Evolutionary conservation across 768 basidiomycete genomes (phyloP).

Genomic region (Hirschioporus abietinus): DNA sequence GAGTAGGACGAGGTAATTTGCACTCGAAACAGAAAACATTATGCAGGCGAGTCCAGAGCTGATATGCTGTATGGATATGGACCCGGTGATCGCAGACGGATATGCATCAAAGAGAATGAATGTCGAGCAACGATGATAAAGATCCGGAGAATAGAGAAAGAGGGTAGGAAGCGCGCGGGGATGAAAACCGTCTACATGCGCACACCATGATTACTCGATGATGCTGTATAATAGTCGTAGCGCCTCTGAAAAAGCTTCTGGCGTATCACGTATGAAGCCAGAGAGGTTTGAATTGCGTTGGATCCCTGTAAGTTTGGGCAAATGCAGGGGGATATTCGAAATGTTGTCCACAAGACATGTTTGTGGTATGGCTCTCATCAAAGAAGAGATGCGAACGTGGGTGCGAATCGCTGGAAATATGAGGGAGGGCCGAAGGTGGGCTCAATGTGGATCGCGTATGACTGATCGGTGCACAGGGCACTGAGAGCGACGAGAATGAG

Average conservation of each 20-base stretch:
- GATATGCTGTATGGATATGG: neutral
- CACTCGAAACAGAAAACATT: slow-evolving; percentile 1
- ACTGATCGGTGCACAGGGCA: neutral
- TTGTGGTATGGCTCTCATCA: neutral
- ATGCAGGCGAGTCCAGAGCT: slow-evolving; percentile 1
- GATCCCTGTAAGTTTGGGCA: neutral
- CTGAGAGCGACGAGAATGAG: neutral
- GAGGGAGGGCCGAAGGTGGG: neutral
- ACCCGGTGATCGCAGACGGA: neutral
- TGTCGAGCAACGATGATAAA: neutral
- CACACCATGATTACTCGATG: neutral
- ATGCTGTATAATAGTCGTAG: neutral
- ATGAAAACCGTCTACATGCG: slow-evolving; percentile 2
- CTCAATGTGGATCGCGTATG: neutral
- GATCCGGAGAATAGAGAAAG: neutral
- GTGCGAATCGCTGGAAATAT: neutral
- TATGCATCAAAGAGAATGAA: slow-evolving; percentile 1
- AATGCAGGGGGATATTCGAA: neutral
- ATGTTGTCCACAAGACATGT: neutral
- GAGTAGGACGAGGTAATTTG: slow-evolving; percentile 2
- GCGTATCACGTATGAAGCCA: neutral
- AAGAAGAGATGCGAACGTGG: neutral
- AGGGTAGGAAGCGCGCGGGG: neutral
- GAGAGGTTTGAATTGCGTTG: neutral
- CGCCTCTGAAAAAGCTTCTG: neutral